Evolutionary conservation across 441 rosid genomes (phyloP).

Genomic region (Erodium chrysanthum): DNA sequence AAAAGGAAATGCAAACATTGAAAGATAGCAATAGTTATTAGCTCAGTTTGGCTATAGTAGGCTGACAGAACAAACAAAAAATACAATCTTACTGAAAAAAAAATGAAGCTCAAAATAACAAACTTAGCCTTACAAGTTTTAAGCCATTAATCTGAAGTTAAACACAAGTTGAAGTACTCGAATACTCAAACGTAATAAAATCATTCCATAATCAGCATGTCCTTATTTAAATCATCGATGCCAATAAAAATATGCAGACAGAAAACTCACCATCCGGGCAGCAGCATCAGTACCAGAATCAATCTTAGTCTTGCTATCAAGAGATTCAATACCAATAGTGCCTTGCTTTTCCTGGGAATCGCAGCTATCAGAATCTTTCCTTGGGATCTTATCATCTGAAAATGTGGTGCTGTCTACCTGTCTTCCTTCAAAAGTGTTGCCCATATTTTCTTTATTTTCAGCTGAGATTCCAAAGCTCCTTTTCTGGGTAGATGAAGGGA

Average conservation of each 20-base stretch:
- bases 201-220: too few relatives aligned
- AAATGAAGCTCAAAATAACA: not conserved
- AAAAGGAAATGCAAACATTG: not conserved
- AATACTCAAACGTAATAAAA: too few relatives aligned
- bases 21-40: not conserved
- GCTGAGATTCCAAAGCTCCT: constrained; percentile 13
- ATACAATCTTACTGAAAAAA: not conserved
- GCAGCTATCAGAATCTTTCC: constrained; percentile 25
- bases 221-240: too few relatives aligned
- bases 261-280: constrained; percentile 38
- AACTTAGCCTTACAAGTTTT: not conserved
- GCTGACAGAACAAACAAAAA: not conserved
- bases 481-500: constrained; percentile 30
- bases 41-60: too few relatives aligned
- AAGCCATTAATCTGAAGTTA: not conserved
- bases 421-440: constrained; percentile 28
- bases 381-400: constrained; percentile 22
- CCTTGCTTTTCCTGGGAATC: constrained; percentile 25
- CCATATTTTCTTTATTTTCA: constrained; percentile 51
- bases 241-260: not conserved
- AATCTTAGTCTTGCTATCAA: constrained; percentile 18
- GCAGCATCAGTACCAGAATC: constrained; percentile 21
- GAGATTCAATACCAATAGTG: constrained; percentile 19
- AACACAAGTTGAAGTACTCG: not conserved
- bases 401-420: constrained; percentile 22